Evolutionary conservation across 2,329 filamentous ascomycete genomes (phyloP).

Genomic region (Emericellopsis atlantica): DNA sequence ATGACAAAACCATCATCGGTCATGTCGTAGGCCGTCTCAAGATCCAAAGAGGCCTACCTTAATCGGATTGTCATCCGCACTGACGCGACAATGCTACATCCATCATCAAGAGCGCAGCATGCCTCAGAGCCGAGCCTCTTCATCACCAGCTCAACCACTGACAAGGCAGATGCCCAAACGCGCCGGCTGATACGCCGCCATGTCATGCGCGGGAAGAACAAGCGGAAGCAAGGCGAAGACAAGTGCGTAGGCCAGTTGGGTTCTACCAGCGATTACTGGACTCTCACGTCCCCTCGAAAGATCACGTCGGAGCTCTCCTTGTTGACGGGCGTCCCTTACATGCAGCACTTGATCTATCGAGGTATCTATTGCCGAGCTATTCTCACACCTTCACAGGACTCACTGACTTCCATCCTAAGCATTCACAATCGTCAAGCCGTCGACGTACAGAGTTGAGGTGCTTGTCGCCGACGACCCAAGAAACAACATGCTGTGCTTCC

Average conservation of each 20-base stretch:
- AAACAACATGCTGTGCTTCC: constrained; percentile 8
- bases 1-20: background rate
- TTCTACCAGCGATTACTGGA: background rate
- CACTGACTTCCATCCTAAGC: background rate
- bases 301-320: background rate
- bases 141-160: constrained; percentile 10
- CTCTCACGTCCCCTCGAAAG: background rate
- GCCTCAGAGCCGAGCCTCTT: background rate
- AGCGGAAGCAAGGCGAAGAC: constrained; percentile 3
- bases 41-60: background rate
- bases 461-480: constrained; percentile 3
- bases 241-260: too few species aligned
- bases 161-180: constrained; percentile 8
- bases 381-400: background rate
- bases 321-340: background rate
- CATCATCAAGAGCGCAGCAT: background rate
- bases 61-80: background rate
- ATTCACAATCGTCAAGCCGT: constrained; percentile 8
- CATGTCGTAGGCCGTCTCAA: background rate
- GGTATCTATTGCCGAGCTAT: background rate
- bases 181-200: constrained; percentile 13
- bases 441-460: constrained; percentile 6
- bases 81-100: background rate
- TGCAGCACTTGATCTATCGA: background rate
- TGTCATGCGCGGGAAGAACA: constrained; percentile 15